Conservation (phyloP, 2,329 filamentous ascomycete genomes). For the Hirsutella thompsonii region DNA sequence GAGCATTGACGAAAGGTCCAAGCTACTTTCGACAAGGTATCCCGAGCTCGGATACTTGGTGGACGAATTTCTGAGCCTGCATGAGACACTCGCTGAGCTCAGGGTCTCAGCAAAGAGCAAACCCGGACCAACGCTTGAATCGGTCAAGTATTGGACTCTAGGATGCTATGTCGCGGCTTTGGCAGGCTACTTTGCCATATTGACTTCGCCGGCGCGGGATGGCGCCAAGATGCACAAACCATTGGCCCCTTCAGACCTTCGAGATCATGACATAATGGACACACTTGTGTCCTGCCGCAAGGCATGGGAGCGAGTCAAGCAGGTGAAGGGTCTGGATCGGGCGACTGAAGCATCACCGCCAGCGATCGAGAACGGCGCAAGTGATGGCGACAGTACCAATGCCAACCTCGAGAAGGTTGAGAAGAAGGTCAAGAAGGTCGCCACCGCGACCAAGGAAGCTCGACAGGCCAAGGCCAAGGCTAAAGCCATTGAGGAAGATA, state of each 20-base stretch:
- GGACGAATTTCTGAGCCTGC: slow-evolving; percentile 64
- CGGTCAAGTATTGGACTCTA: slow-evolving; percentile 66
- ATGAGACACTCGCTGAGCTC: slow-evolving; percentile 48
- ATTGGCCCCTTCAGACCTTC: slow-evolving; percentile 63
- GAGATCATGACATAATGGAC: slow-evolving; percentile 86
- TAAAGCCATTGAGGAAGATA: slow-evolving; percentile 54
- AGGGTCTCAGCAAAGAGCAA: slow-evolving; percentile 43
- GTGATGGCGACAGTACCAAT: slow-evolving; percentile 6
- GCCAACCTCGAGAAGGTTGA: slow-evolving; percentile 17
- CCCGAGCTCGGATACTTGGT: slow-evolving; percentile 84
- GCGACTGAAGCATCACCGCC: slow-evolving; percentile 18
- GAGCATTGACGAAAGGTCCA: slow-evolving; percentile 58
- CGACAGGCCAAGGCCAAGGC: slow-evolving; percentile 35
- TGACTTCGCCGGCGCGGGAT: slow-evolving; percentile 67
- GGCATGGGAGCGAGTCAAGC: slow-evolving; percentile 65
- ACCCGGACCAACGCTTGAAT: slow-evolving; percentile 38
- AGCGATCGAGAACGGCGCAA: slow-evolving; percentile 8
- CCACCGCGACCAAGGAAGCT: slow-evolving; percentile 23
- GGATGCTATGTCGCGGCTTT: slow-evolving; percentile 78
- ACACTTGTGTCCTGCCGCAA: slow-evolving; percentile 66
- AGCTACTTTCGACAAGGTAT: slow-evolving; percentile 67
- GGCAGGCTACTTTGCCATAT: slow-evolving; percentile 85
- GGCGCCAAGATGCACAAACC: slow-evolving; percentile 40
- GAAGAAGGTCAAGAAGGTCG: slow-evolving; percentile 21
- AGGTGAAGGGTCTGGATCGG: slow-evolving; percentile 38